Evolutionary conservation across 2,329 filamentous ascomycete genomes (phyloP), one percentile per base, ranked within the genome.

Genomic region (Cladosporium sp.): DNA sequence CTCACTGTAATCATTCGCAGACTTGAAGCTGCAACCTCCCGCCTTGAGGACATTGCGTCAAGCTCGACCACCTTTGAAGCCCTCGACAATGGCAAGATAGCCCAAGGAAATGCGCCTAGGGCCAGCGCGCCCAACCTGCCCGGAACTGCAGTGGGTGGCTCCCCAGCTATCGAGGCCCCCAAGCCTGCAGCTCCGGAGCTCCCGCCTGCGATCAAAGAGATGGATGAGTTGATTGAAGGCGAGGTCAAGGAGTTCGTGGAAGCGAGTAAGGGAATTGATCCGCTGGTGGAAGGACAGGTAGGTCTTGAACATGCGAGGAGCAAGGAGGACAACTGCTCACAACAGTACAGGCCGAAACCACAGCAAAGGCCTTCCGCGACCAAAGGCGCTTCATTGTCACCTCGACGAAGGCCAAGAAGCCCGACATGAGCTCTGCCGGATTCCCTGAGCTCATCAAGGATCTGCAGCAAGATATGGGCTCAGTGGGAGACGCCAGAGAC

Each of bases 21-120:
- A 81, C 91, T 99, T 72, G 95, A 99, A 85, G 95, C 95, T 78
- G 95, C 95, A 46, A 99, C 95, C 61, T 95, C 93, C 69, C 89
- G 95, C 66, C 88, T 99, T 65, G 95, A 99, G 82, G 95, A 99
- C 78, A 97, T 99, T 75, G 94, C 95, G 54, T 88, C 91, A 70
- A 90, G 92, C n/a, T 75, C 80, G 6, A 63, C 60, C 21, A 63
- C 25, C 60, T 63, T 63, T 34, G 60, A 63, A 56, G 23, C 60
- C 5, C 49, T 63, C 48, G 60, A 63, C n/a, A 63, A 63, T 63
- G 73, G 53, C 64, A 46, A 65, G 63, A 76, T 18, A 87, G 85
- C 63, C 79, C 61, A 69, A 30, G 32, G 69, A 34, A 74, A 70
- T 67, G 76, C 79, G 77, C 53, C 74, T 36, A 63, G 60, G 28